These are phyloP conservation scores for Pyricularia sp. DNA, from an alignment of 2,329 filamentous ascomycete species.

Conservation along the genomic window DNA sequence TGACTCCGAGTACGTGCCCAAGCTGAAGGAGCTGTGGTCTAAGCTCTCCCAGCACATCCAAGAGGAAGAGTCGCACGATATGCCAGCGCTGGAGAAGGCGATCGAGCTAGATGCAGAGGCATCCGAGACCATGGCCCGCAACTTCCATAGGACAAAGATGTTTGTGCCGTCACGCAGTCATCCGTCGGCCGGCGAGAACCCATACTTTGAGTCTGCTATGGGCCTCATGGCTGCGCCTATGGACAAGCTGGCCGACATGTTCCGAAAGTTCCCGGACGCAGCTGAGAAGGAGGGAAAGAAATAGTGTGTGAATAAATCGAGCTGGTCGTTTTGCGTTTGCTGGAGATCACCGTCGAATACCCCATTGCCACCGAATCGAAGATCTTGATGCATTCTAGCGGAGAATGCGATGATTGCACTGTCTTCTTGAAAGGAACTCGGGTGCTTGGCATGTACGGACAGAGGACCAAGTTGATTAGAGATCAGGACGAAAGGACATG, in stretches of 20 bases:
- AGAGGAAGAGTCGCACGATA: slow-evolving; percentile 38
- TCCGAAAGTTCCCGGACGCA: not conserved
- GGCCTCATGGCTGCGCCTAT: not conserved
- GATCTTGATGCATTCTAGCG: not conserved
- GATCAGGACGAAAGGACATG: not conserved
- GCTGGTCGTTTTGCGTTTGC: not conserved
- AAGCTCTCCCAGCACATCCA: slow-evolving; percentile 35
- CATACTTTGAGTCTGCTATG: not conserved
- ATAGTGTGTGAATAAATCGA: not conserved
- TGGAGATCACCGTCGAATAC: not conserved
- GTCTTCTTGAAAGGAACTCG: no score
- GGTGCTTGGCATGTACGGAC: not conserved
- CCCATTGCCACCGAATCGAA: not conserved
- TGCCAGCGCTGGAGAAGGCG: slow-evolving; percentile 35
- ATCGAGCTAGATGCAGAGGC: slow-evolving; percentile 20
- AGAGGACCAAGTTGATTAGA: not conserved
- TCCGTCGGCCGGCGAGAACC: slow-evolving; percentile 21
- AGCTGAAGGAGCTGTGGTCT: slow-evolving; percentile 27
- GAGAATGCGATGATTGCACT: no score
- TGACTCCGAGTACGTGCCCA: slow-evolving; percentile 28
- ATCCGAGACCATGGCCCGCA: slow-evolving; percentile 25
- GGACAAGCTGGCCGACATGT: not conserved
- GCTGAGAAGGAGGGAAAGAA: not conserved
- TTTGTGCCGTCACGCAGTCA: slow-evolving; percentile 44
- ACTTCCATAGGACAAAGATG: slow-evolving; percentile 41